phyloP scores from a whole-genome alignment of 768 basidiomycete species.

The Lactifluus rugatus region DNA sequence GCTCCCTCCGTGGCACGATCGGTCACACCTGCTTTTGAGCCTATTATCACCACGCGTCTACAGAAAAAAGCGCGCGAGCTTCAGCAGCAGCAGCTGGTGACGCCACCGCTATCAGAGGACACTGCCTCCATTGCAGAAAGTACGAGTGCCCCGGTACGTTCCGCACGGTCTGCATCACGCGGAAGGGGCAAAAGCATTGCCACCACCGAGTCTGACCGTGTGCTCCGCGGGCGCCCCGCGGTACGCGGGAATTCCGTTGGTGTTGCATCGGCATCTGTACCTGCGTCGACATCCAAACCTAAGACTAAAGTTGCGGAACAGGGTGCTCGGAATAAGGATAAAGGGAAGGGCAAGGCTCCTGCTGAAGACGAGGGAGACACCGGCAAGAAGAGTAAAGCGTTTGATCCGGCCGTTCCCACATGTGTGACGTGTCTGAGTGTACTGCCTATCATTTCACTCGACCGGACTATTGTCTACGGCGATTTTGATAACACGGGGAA shows the following conservation, averaged over 20 bases:
- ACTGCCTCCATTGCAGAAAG: conserved; percentile 28
- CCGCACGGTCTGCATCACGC: conserved; percentile 21
- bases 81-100: conserved; percentile 35
- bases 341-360: conserved; percentile 17
- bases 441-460: conserved; percentile 66
- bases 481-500: conserved; percentile 39
- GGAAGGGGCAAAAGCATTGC: conserved; percentile 14
- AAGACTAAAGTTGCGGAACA: conserved; percentile 12
- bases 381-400: conserved; percentile 18
- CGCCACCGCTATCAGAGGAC: conserved; percentile 41
- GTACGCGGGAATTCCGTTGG: conserved; percentile 8
- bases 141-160: conserved; percentile 22
- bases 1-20: conserved; percentile 23
- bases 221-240: conserved; percentile 17
- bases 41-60: conserved; percentile 51
- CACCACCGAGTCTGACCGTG: conserved; percentile 8
- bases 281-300: conserved; percentile 6
- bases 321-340: conserved; percentile 17
- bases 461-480: conserved; percentile 69
- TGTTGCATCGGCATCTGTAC: neutral
- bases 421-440: conserved; percentile 64
- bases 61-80: conserved; percentile 36
- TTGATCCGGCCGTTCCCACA: conserved; percentile 34
- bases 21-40: conserved; percentile 30
- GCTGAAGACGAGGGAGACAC: conserved; percentile 12